Conservation (phyloP, 2,329 filamentous ascomycete genomes). For the Penicillium italicum region DNA sequence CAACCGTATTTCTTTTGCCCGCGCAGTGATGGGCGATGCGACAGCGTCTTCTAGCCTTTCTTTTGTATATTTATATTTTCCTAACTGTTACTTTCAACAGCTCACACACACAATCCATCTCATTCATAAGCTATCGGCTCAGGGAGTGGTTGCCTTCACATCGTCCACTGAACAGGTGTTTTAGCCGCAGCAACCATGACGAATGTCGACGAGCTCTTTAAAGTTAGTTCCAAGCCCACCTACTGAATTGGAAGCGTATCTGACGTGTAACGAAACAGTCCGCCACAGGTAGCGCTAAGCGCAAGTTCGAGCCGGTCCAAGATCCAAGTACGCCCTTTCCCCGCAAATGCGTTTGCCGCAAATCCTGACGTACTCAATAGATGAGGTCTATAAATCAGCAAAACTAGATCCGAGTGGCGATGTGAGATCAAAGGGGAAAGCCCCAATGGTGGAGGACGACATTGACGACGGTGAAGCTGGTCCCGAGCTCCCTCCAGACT, state of each 20-base stretch:
- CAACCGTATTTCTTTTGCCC: conserved; percentile 20
- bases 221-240: conserved; percentile 28
- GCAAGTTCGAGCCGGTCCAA: conserved; percentile 55
- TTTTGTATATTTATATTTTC: background rate
- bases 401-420: conserved; percentile 53
- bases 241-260: background rate
- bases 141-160: background rate
- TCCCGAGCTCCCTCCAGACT: conserved; percentile 55
- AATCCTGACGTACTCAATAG: conserved; percentile 50
- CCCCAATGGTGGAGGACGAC: conserved; percentile 48
- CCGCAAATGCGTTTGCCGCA: conserved; percentile 52
- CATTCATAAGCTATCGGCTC: too few species aligned
- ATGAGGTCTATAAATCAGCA: conserved; percentile 58
- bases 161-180: background rate
- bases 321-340: conserved; percentile 46
- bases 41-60: background rate
- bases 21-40: conserved; percentile 10
- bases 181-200: conserved; percentile 46
- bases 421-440: conserved; percentile 47
- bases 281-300: conserved; percentile 49
- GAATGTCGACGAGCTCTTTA: conserved; percentile 62
- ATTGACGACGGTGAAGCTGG: conserved; percentile 48
- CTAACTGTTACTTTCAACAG: background rate
- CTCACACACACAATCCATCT: background rate
- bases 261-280: conserved; percentile 46